Base-by-base conservation (phyloP, 176 grass and related monocot genomes). In the Bromus sterilis region DNA sequence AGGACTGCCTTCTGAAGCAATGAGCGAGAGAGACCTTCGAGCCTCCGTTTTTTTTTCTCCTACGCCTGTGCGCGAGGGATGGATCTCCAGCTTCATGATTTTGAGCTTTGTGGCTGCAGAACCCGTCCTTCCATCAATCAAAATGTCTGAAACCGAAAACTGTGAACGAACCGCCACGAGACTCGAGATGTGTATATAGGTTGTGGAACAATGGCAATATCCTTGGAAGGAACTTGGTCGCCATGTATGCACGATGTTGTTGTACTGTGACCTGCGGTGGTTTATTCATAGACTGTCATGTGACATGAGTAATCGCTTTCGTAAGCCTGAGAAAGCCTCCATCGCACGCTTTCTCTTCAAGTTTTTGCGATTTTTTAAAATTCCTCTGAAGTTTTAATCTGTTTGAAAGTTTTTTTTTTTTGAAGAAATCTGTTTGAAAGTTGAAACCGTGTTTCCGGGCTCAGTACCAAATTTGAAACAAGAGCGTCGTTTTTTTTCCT, bases 1-100 rank as follows among this genome's bases (percentile, higher is more conserved):
- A 99, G 80, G 87, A 81, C 32, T 99, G 96, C 49, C 80, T 99
- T 16, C 23, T 88, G 66, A 86, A 85, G 63, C 49, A 85, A 77
- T 89, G 42, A 64, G 40, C 8, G 0, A 44, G 34, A 34, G 60
- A 33, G n/a, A n/a, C n/a, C 42, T 40, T 21, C 0, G 13, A 46
- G n/a, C 26, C 42, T 55, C 4, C n/a, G n/a, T n/a, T 8, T 15
- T 20, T 3, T 0, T 77, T 25, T 60, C 61, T 30, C 8, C 12
- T 58, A 11, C 62, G 6, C 25, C n/a, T 37, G 36, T 37, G 36
- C 37, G 4, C 10, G 11, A 11, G 34, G 73, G 73, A 78, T 78
- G 37, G 74, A 48, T 78, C 88, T 89, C 56, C 79, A 78, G 88
- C 88, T 86, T 86, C 88, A 86, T 78, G 83, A 86, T 89, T 89